Evolutionary conservation across 805 yeast genomes (phyloP).

Genomic region (Cyberlindnera maritima): DNA sequence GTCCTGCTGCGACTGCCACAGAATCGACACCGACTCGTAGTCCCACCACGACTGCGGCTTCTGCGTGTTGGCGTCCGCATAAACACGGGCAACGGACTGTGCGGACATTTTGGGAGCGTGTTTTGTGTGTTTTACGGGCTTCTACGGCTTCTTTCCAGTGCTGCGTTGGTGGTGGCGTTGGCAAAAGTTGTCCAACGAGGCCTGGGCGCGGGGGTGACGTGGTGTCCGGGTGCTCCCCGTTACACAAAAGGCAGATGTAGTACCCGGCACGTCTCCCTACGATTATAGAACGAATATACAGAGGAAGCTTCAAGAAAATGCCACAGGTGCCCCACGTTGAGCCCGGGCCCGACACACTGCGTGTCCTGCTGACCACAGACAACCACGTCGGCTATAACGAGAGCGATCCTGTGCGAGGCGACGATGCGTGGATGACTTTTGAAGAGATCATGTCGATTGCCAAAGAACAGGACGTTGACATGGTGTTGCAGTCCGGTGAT

Average conservation of each 20-base stretch:
- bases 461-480: constrained; percentile 68
- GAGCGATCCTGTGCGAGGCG: constrained; percentile 83
- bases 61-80: constrained; percentile 71
- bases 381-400: constrained; percentile 95
- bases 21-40: constrained; percentile 66
- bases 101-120: neutral
- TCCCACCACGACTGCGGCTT: constrained; percentile 89
- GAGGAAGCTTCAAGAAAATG: no score
- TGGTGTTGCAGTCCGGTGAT: constrained; percentile 92
- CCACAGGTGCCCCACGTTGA: constrained; percentile 38
- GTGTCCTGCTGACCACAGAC: constrained; percentile 85
- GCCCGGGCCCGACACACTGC: constrained; percentile 63
- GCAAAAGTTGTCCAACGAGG: neutral
- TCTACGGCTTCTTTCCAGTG: neutral
- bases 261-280: no score
- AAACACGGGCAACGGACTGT: constrained; percentile 67
- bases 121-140: neutral
- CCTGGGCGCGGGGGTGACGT: neutral
- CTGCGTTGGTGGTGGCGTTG: neutral
- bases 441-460: constrained; percentile 80
- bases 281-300: no score
- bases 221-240: constrained; percentile 1
- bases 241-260: neutral
- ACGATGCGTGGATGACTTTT: constrained; percentile 86
- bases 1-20: constrained; percentile 83